Base-by-base conservation (phyloP, 768 basidiomycete genomes). In the Brasilioporus rufonigricans region DNA sequence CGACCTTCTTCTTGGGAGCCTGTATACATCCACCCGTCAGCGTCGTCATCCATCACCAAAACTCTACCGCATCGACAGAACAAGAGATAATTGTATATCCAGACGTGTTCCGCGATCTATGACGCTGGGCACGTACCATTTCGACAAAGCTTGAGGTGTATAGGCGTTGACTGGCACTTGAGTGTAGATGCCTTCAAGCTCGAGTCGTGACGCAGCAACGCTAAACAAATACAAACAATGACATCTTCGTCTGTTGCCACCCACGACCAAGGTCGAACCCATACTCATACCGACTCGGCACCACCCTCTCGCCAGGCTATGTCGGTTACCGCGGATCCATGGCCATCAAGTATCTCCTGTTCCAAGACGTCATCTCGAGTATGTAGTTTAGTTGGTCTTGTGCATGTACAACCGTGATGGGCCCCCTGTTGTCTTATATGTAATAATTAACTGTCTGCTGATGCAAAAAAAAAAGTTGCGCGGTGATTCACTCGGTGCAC, bases 1-100 rank as follows among this genome's bases (percentile, higher is more conserved):
- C 80, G 58, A 77, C 85, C 76, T 88, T 91, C 80, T 88, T 89
- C 77, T 89, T 93, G 72, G 91, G 91, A 60, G 91, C 76, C 91
- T 93, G 77, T 53, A 39, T 50, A 64, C 79, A 85, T 85, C 84
- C 76, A 58, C 46, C 56, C 18, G 73, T 80, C 71, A 81, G 80
- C 56, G 23, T 58, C 57, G 36, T 68, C 70, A 86, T 86, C 84
- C 85, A 84, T 55, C 76, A 16, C 35, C 16, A 40, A 32, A 49
- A 35, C 14, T 23, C 11, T 6, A 31, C 52, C 29, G 31, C 38
- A 52, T 54, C 33, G 21, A 58, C 44, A 8, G 11, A 33, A 61
- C 35, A 59, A 8, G 1, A 43, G 36, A 54, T 7, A 14, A 26
- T 9, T 57, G 8, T 23, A 21, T 13, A 24, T 47, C 19, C 40